Evolutionary conservation across 768 basidiomycete genomes (phyloP), one percentile per base, ranked within the genome.

Genomic region (Suillus variegatus): DNA sequence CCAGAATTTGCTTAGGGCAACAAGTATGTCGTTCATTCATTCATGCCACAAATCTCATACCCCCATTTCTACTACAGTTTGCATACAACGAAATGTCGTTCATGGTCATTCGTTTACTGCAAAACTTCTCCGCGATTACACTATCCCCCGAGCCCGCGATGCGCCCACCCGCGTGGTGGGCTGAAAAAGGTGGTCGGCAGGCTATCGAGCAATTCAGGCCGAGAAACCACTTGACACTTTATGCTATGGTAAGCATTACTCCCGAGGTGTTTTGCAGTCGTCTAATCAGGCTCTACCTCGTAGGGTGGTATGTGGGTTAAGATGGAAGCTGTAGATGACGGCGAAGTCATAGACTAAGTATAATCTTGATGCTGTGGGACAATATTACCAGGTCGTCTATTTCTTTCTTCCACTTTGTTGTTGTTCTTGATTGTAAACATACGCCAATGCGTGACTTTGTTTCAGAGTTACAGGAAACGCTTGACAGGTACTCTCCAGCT

Each of bases 231-330:
- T 54, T 79, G 8, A 79, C 77, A 1, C 55, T 79, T 66, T 77
- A 77, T 36, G 74, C 79, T 20, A 74, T 80, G 76, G 81, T 82
- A 66, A 58, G 80, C 35, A 6, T 14, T 20, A 44, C 40, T 49
- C 36, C 36, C 20, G 13, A 46, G 28, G 38, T 1, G 1, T 1
- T 51, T 54, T 10, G 22, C 18, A 25, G 56, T 0, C 41, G 41
- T 38, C 13, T 22, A 20, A 22, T 20, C 38, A 44, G 12, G 6
- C 43, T 35, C 54, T 61, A 10, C 16, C 25, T 57, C n/a, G 2
- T 47, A 82, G 82, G 82, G 82, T 1, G 83, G 84, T 13, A 66
- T 84, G 25, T 84, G 84, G 83, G 76, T 82, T 38, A 80, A 72
- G 63, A 81, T 83, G 82, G 72, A 70, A 22, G 71, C 75, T 52